Evolutionary conservation across 225 moss, liverwort and hornwort species (phyloP).

Genomic region (Physcomitrellopsis africana): DNA sequence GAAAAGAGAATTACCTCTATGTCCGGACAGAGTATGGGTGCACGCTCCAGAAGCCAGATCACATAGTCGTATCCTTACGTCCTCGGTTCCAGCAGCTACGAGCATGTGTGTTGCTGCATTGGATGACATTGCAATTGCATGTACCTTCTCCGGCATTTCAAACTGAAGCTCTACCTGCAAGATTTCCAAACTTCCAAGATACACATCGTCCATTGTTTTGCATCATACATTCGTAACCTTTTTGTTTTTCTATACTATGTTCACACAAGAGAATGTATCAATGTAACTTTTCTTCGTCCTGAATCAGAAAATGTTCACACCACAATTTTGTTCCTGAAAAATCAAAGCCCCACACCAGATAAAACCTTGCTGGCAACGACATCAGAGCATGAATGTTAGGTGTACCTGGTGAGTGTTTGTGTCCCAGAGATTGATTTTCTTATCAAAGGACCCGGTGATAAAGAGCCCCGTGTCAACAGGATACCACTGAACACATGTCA

Average conservation of each 20-base stretch:
- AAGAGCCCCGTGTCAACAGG: constrained; percentile 98
- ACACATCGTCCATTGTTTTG: background rate
- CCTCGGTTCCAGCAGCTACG: constrained; percentile 88
- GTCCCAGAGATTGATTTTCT: constrained; percentile 91
- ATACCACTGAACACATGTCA: constrained; percentile 96
- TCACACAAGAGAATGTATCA: background rate
- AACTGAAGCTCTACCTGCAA: constrained; percentile 82
- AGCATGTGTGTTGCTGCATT: constrained; percentile 84
- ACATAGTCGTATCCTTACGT: constrained; percentile 85
- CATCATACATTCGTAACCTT: constrained; percentile 13
- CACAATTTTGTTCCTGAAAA: background rate
- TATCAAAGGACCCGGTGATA: constrained; percentile 87
- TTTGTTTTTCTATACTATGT: background rate
- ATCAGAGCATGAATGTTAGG: background rate
- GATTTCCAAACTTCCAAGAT: constrained; percentile 14
- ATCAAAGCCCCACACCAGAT: background rate
- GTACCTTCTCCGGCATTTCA: constrained; percentile 82
- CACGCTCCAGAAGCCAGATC: constrained; percentile 96
- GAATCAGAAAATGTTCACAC: background rate
- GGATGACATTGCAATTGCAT: constrained; percentile 82
- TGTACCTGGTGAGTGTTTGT: constrained; percentile 86
- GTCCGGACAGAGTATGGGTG: constrained; percentile 88
- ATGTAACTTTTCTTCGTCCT: background rate
- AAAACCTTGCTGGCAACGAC: background rate
- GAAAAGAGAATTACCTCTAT: constrained; percentile 62